A percentile compares a stretch with the other conserved stretches of the same genome.
Evolutionary conservation across 2,329 filamentous ascomycete species (phyloP).

Genomic region (Verticillium klebahnii): DNA sequence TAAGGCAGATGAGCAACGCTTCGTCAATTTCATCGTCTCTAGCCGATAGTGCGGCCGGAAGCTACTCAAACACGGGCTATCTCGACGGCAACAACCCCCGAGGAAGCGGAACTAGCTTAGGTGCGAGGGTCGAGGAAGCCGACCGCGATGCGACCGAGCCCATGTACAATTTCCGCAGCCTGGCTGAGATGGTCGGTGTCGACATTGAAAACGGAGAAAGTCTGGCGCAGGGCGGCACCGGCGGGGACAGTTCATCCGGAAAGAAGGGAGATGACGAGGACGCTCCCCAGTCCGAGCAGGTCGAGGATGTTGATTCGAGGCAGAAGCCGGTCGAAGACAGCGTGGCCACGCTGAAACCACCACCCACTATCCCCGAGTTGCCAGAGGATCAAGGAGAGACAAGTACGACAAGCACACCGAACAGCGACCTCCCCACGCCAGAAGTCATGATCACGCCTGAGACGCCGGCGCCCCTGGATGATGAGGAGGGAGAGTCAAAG

Average conservation of each 20-base stretch:
- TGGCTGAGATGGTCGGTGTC: constrained; percentile 78
- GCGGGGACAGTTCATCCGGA: constrained; percentile 8
- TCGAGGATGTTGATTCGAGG: constrained; percentile 26
- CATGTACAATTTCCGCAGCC: constrained; percentile 86
- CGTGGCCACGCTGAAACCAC: constrained; percentile 7
- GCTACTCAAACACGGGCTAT: constrained; percentile 35
- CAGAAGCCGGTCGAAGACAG: constrained; percentile 13
- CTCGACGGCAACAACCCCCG: constrained; percentile 42
- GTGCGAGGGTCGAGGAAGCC: constrained; percentile 39
- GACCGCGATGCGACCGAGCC: constrained; percentile 61
- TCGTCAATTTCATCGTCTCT: constrained; percentile 79
- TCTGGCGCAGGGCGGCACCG: constrained; percentile 20
- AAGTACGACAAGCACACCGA: constrained; percentile 5
- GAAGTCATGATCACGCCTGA: constrained; percentile 45
- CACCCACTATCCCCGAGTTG: constrained; percentile 17
- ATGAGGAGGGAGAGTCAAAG: constrained; percentile 33
- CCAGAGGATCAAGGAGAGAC: constrained; percentile 24
- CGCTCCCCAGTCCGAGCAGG: constrained; percentile 19
- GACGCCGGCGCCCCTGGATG: constrained; percentile 35
- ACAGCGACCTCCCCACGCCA: constrained; percentile 25
- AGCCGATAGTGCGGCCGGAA: constrained; percentile 59
- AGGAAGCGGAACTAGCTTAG: constrained; percentile 50
- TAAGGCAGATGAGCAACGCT: constrained; percentile 80
- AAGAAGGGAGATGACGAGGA: constrained; percentile 30
- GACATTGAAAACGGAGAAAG: constrained; percentile 44